Base-by-base conservation (phyloP, 495 filamentous ascomycete species). In the Pseudevernia furfuracea region DNA sequence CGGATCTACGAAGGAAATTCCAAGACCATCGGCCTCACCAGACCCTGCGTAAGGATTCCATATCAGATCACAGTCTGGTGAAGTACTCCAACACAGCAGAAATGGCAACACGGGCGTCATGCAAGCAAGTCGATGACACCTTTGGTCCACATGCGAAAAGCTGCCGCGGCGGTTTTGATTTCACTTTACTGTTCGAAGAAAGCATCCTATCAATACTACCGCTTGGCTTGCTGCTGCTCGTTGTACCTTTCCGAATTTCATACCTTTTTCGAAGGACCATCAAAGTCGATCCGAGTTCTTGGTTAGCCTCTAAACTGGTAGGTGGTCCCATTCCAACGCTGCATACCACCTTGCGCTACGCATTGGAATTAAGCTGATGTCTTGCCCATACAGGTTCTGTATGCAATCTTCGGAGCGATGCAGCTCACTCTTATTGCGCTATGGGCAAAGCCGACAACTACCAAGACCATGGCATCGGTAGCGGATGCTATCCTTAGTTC, bases 161-260 rank as follows among this genome's bases (percentile, higher is more conserved):
- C 34, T 85, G 79, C 71, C 74, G 79, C 69, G 76, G 76, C 61
- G 74, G 73, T 58, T 82, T 88, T 69, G 85, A 89, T 60, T 88
- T 87, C 68, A 85, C 83, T 34, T 73, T 85, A 34, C 69, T 81
- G 37, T 86, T 87, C 63, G 82, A 88, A 69, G 78, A 85, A 63
- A 73, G 75, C 3, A 78, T 87, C 56, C 74, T 85, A 23, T 74
- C 76, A 12, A 74, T 84, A 11, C 70, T 82, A 9, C 83, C 83
- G 5, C 68, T 72, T 6, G 55, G 84, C 30, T 74, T 86, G 34
- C 69, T 87, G 37, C 66, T 82, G 25, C 15, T 59, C 12, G 32
- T 78, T n/a, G 69, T 74, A 28, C 79, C 81, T 17, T 71, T 76
- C 25, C 81, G 82, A 23, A 61, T 82, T 4, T 71, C 74, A 61